Conservation (phyloP, 768 basidiomycete genomes). For the Harrya chromipes region DNA sequence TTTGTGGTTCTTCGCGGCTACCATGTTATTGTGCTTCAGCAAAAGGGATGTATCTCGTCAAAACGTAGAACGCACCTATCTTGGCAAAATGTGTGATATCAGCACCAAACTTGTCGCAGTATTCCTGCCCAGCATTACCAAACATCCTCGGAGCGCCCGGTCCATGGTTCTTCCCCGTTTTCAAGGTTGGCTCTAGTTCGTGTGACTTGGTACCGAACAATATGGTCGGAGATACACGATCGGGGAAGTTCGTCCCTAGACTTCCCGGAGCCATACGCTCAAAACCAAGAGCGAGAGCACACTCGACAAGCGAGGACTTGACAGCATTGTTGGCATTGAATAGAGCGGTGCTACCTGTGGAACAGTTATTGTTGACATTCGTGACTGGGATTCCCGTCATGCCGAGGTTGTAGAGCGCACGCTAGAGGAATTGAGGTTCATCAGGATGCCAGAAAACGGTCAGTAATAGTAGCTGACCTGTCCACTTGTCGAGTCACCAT, state of each 20-base stretch:
- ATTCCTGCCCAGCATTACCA: constrained; percentile 69
- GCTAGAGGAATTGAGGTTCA: constrained; percentile 35
- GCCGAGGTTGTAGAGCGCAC: constrained; percentile 79
- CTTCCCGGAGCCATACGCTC: constrained; percentile 82
- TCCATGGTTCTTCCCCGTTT: constrained; percentile 58
- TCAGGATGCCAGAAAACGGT: background rate
- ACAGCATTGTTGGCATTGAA: constrained; percentile 71
- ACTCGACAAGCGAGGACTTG: constrained; percentile 66
- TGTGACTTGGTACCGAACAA: constrained; percentile 42
- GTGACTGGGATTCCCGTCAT: constrained; percentile 81
- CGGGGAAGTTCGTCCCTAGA: constrained; percentile 62
- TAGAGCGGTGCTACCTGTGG: constrained; percentile 77
- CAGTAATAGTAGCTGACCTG: constrained; percentile 45
- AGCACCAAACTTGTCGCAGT: constrained; percentile 72
- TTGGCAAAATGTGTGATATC: constrained; percentile 64
- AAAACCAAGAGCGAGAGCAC: constrained; percentile 80
- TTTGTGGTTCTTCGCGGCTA: constrained; percentile 81
- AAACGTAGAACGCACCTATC: constrained; percentile 51
- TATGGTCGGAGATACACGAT: constrained; percentile 44
- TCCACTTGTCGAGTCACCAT: constrained; percentile 75
- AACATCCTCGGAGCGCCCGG: constrained; percentile 74
- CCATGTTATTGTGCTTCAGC: constrained; percentile 3
- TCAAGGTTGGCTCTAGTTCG: constrained; percentile 47
- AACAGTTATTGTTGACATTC: constrained; percentile 88
- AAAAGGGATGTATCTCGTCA: background rate